Base-by-base conservation (phyloP, 192 early-diverging fungal species). In the Funneliformis mosseae region DNA sequence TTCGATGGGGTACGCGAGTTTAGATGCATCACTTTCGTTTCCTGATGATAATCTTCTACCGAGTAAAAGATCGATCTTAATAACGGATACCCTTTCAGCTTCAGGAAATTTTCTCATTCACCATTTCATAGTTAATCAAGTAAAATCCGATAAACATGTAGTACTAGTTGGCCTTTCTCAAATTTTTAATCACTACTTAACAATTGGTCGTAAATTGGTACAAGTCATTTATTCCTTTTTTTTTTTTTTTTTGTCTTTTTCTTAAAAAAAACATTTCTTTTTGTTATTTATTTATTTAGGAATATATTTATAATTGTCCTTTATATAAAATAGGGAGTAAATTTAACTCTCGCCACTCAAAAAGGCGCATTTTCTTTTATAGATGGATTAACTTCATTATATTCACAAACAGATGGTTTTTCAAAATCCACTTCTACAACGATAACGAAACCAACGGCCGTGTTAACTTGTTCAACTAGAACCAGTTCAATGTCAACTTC, bases 101-200 rank as follows among this genome's bases (percentile, higher is more conserved):
- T 84, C 89, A 46, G 91, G 85, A 71, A 89, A 89, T 81, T 92
- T 90, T 82, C 76, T 92, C 33, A 25, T 92, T 14, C 91, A 92
- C 59, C 90, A 92, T 77, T 90, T 92, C 80, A 83, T 92, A 61
- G 83, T 81, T 38, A 91, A 90, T 81, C 89, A 90, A 38, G 64
- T 92, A 18, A 88, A 91, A 77, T 86, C 86, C 2, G 83, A 86
- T 82, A 83, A 83, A 55, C 81, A 84, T 67, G 90, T 91, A 8
- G 78, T 92, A 10, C 78, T 92, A 23, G 85, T 90, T 16, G 90
- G 91, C 0, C 80, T 92, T 8, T 83, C 88, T 12, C 89, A 90
- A 48, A 90, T 87, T 75, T 85, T 90, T 28, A 88, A 87, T 18
- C 91, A 92, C 78, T 92, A 92, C 79, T 83, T 84, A 45, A 82